Evolutionary conservation across 2,329 filamentous ascomycete genomes (phyloP).

Genomic region (Exophiala xenobiotica): DNA sequence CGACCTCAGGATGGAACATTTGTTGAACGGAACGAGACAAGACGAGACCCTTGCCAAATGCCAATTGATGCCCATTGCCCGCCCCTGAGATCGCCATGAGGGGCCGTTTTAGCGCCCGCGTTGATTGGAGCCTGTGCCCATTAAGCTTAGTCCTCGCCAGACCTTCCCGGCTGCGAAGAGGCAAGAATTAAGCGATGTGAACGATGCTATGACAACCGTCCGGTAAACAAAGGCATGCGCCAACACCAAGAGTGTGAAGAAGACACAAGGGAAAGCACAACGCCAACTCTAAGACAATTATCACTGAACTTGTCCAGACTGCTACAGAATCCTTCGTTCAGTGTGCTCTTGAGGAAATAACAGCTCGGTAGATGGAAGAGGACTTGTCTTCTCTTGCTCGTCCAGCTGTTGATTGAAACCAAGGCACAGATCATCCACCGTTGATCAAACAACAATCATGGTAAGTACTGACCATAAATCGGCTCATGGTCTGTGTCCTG

Average conservation of each 20-base stretch:
- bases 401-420: background rate
- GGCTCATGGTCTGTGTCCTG: conserved; percentile 8
- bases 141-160: background rate
- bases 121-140: background rate
- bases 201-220: background rate
- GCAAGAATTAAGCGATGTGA: background rate
- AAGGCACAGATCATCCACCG: conserved; percentile 6
- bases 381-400: background rate
- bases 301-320: background rate
- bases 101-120: background rate
- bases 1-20: background rate
- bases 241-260: too few species aligned
- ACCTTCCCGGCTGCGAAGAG: background rate
- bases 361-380: too few species aligned
- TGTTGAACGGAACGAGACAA: too few species aligned
- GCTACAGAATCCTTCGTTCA: too few species aligned
- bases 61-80: background rate
- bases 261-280: too few species aligned
- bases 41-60: background rate
- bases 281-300: too few species aligned
- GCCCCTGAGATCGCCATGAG: conserved; percentile 1
- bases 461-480: conserved; percentile 8
- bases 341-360: too few species aligned
- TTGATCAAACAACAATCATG: conserved; percentile 12
- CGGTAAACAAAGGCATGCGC: background rate